Percentiles rank a stretch among this genome's conserved stretches.
Conservation (phyloP, 768 basidiomycete genomes). For the Tephrocybe sp. region DNA sequence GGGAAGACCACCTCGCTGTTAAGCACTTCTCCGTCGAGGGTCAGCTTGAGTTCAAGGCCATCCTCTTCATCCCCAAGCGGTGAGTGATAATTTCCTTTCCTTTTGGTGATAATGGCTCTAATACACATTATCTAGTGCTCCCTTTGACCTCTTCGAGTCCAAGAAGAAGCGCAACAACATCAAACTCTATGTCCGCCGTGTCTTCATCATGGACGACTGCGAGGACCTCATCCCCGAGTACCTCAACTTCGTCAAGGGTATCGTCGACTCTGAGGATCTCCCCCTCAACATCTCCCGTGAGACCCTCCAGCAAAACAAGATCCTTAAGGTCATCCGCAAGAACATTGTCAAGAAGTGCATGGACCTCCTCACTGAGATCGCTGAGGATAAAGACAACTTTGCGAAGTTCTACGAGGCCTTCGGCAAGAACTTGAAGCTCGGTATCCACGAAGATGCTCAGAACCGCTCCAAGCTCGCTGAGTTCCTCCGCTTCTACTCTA, state of each 20-base stretch:
- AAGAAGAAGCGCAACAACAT: conserved; percentile 99
- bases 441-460: conserved; percentile 98
- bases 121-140: conserved; percentile 56
- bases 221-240: conserved; percentile 99
- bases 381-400: conserved; percentile 99
- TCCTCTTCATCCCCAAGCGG: conserved; percentile 97
- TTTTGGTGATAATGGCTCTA: conserved; percentile 3
- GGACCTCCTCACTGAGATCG: conserved; percentile 92
- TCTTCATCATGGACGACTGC: conserved; percentile 99
- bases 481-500: conserved; percentile 98
- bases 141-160: conserved; percentile 99
- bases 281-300: conserved; percentile 99
- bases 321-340: conserved; percentile 99
- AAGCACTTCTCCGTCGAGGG: conserved; percentile 99
- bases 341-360: conserved; percentile 98
- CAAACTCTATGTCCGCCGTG: conserved; percentile 99
- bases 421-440: conserved; percentile 99
- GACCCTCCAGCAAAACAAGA: conserved; percentile 99
- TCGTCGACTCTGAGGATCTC: conserved; percentile 99
- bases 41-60: conserved; percentile 99
- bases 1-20: conserved; percentile 99
- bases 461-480: conserved; percentile 99
- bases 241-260: conserved; percentile 99
- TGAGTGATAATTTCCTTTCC: conserved; percentile 30
- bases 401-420: conserved; percentile 97